A percentile compares a stretch with the other conserved stretches of the same genome.
Evolutionary conservation across 2,329 filamentous ascomycete species (phyloP).

Genomic region (Leptographium lundbergii): DNA sequence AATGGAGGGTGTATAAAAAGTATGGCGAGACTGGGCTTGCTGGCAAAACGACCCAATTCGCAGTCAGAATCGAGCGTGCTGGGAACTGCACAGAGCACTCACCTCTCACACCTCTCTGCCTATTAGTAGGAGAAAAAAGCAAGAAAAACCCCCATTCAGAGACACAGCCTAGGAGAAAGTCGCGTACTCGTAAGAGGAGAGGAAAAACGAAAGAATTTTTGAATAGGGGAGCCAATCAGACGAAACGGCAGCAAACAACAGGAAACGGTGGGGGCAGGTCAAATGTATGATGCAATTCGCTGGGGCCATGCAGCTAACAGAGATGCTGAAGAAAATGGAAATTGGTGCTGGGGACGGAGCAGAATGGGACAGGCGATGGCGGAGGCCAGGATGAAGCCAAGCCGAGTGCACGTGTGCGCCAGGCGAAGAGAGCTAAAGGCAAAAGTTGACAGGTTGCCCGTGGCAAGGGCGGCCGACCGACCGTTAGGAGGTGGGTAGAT

Average conservation of each 20-base stretch:
- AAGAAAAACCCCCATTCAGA: not conserved
- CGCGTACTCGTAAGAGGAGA: not conserved
- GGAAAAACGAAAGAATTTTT: too few relatives aligned
- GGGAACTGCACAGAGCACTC: not conserved
- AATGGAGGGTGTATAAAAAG: not conserved
- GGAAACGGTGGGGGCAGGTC: not conserved
- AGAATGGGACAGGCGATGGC: not conserved
- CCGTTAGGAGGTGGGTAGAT: not conserved
- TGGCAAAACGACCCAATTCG: too few relatives aligned
- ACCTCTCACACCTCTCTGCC: too few relatives aligned
- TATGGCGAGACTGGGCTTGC: not conserved
- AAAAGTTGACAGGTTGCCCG: not conserved
- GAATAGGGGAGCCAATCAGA: not conserved
- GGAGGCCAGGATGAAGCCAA: not conserved
- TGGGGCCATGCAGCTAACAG: not conserved
- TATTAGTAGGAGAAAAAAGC: too few relatives aligned
- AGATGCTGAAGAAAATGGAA: not conserved
- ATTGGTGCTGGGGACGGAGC: not conserved
- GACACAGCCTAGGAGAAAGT: not conserved
- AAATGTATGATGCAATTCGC: not conserved
- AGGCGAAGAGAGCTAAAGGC: not conserved
- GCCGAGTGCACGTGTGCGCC: not conserved
- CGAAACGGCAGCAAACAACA: not conserved
- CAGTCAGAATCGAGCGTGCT: too few relatives aligned
- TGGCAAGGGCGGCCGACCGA: not conserved